Percentiles rank a stretch among this genome's conserved stretches.
Conservation (phyloP, 2,329 filamentous ascomycete species). For the Pseudomassariella vexata region DNA sequence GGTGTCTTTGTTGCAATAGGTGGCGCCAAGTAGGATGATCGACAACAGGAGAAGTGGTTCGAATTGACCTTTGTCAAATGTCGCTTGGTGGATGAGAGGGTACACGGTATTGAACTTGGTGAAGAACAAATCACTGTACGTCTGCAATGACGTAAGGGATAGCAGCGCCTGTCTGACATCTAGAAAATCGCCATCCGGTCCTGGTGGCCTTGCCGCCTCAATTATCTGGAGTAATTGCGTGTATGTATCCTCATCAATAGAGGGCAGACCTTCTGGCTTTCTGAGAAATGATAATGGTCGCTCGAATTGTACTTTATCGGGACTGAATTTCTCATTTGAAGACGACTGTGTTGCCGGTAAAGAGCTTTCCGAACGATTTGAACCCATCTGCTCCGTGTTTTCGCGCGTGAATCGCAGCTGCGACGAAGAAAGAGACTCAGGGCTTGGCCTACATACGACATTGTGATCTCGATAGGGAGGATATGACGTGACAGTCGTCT, state of each 20-base stretch:
- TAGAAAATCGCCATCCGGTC: constrained; percentile 39
- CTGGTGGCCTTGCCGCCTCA: constrained; percentile 39
- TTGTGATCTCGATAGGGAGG: too few species aligned
- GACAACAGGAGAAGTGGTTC: constrained; percentile 49
- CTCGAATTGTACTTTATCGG: too few species aligned
- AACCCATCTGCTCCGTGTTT: too few species aligned
- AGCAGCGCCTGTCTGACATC: constrained; percentile 45
- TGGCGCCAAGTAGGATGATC: constrained; percentile 54
- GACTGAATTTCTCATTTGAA: too few species aligned
- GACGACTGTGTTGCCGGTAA: too few species aligned
- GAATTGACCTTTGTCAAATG: constrained; percentile 43
- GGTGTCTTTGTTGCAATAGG: constrained; percentile 51
- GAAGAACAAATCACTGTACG: constrained; percentile 55
- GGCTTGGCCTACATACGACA: too few species aligned
- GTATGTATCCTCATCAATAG: constrained; percentile 34
- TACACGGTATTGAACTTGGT: constrained; percentile 55
- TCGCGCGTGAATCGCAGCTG: too few species aligned
- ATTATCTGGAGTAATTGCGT: constrained; percentile 43
- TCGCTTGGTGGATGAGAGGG: constrained; percentile 52
- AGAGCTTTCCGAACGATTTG: too few species aligned
- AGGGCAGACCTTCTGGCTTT: constrained; percentile 13
- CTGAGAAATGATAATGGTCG: constrained; percentile 20
- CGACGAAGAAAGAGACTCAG: too few species aligned
- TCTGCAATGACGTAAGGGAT: constrained; percentile 43
- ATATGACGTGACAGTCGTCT: too few species aligned